Evolutionary conservation across 257 asterid species (phyloP), one percentile per base, ranked within the genome.

Genomic region (Salvia rosmarinus): DNA sequence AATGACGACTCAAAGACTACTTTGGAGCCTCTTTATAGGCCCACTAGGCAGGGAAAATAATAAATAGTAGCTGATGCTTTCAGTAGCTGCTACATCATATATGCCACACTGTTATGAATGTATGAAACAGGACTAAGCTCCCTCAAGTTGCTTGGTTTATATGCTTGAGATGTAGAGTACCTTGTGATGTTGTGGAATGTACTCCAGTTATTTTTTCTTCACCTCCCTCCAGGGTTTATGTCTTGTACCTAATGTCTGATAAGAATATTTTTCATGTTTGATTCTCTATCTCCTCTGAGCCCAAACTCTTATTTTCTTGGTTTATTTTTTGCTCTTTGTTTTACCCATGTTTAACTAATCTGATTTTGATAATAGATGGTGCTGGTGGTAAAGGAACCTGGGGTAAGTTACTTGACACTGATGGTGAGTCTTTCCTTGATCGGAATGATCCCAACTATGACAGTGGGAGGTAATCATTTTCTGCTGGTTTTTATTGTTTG

Each of bases 341-440:
- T 23, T 23, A n/a, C 65, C 34, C 49, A 62, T 60, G 44, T 23
- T 70, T 25, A 72, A 8, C 68, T 75, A 58, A 59, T 68, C 56
- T 71, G 58, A 73, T 76, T 83, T 64, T 77, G 78, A 70, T 68
- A 56, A 82, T 80, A 95, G 99, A 95, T 87, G 99, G 99, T 52
- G 99, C 87, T 68, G 99, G 99, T 32, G 99, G 99, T 47, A 95
- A 95, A 88, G 99, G 99, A 56, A 88, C 98, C 55, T 95, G 99
- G 99, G 99, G 99, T 50, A 95, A 87, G 66, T 80, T 92, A 64
- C 88, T 95, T 16, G 99, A 91, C 81, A 89, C 95, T 64, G 92
- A 80, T 72, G 95, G 87, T 44, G 96, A 77, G 13, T 79, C 87
- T 63, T 83, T 32, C 56, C 75, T 89, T 30, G 98, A 94, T 76